Conservation (phyloP, 2,329 filamentous ascomycete genomes). For the Stemphylium beticola region DNA sequence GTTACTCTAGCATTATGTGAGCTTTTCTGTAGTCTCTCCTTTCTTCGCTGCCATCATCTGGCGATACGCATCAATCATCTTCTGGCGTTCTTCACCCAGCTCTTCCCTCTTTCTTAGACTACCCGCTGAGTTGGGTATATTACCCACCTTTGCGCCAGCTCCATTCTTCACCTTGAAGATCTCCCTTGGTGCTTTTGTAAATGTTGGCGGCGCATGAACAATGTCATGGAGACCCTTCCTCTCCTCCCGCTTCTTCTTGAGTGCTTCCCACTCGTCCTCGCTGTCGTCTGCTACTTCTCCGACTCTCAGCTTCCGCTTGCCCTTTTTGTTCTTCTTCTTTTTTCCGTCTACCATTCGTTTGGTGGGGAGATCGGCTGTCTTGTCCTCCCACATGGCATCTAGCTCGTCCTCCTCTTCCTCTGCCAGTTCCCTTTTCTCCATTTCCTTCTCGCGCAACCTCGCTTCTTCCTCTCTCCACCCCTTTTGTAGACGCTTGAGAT, state of each 20-base stretch:
- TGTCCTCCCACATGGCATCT: constrained; percentile 69
- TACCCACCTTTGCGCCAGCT: constrained; percentile 69
- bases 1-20: too few relatives aligned
- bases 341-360: constrained; percentile 50
- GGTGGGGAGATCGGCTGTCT: constrained; percentile 68
- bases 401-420: constrained; percentile 64
- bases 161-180: constrained; percentile 70
- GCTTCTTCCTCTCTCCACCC: constrained; percentile 64
- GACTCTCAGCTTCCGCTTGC: constrained; percentile 59
- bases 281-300: constrained; percentile 61
- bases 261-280: constrained; percentile 78
- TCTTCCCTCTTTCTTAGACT: constrained; percentile 76
- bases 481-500: constrained; percentile 67
- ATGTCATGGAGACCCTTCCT: constrained; percentile 65
- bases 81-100: constrained; percentile 69
- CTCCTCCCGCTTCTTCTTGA: constrained; percentile 64
- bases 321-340: constrained; percentile 57
- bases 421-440: constrained; percentile 75
- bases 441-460: constrained; percentile 72
- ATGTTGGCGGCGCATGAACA: constrained; percentile 76
- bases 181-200: constrained; percentile 67
- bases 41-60: constrained; percentile 64
- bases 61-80: constrained; percentile 76
- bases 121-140: constrained; percentile 72
- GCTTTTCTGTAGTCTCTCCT: constrained; percentile 2